These are phyloP conservation scores for Coemansia pectinata DNA, from an alignment of 192 early-diverging fungal species.

Conservation along the genomic window DNA sequence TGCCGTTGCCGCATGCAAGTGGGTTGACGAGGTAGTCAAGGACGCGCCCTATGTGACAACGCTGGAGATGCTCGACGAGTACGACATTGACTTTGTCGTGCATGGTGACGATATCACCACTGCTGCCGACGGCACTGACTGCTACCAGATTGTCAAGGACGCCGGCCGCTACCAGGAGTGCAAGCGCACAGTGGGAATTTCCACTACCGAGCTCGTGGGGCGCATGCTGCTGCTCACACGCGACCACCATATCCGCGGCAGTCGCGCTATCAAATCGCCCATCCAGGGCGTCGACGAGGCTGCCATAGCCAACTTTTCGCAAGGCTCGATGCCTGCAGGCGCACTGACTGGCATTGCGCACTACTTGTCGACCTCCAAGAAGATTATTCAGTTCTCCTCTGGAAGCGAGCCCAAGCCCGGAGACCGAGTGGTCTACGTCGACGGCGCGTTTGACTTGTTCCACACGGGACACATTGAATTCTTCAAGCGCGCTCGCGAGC, in stretches of 20 bases:
- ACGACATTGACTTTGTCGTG: constrained; percentile 92
- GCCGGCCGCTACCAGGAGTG: constrained; percentile 94
- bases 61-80: constrained; percentile 80
- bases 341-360: constrained; percentile 71
- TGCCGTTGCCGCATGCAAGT: constrained; percentile 95
- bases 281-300: constrained; percentile 59
- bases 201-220: constrained; percentile 96
- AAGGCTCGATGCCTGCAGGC: constrained; percentile 31
- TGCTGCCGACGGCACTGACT: constrained; percentile 93
- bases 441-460: constrained; percentile 96
- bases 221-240: constrained; percentile 91
- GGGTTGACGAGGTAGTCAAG: constrained; percentile 90
- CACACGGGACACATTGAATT: constrained; percentile 96
- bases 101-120: constrained; percentile 99
- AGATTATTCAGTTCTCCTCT: constrained; percentile 90
- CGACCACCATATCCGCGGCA: constrained; percentile 79
- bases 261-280: constrained; percentile 54
- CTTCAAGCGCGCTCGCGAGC: constrained; percentile 77
- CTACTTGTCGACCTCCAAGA: constrained; percentile 84
- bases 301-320: constrained; percentile 46
- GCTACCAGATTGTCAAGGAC: constrained; percentile 94
- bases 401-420: constrained; percentile 70
- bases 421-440: constrained; percentile 90
- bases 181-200: constrained; percentile 93
- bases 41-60: constrained; percentile 93